A percentile compares a stretch with the other conserved stretches of the same genome.
These are phyloP conservation scores for Plasmodium falciparum DNA, from an alignment of 169 alveolate species.

Conservation along the genomic window DNA sequence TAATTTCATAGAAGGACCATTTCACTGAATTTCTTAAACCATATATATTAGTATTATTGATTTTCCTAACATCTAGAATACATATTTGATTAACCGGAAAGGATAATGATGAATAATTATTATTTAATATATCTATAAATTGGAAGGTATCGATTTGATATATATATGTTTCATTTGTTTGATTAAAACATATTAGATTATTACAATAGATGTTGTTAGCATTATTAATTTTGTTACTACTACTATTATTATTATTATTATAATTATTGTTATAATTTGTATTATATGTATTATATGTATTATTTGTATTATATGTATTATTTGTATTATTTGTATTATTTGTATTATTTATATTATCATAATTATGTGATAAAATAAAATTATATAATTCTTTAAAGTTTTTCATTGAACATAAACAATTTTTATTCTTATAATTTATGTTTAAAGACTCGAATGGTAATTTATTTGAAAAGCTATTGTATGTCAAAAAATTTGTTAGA, in stretches of 20 bases:
- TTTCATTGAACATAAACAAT: constrained; percentile 67
- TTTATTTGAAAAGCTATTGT: constrained; percentile 72
- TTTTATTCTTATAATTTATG: constrained; percentile 71
- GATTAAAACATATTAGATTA: too few relatives aligned
- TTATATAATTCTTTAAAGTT: constrained; percentile 3
- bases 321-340: not conserved
- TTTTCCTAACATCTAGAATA: constrained; percentile 44
- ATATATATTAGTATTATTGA: constrained; percentile 42
- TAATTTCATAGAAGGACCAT: constrained; percentile 71
- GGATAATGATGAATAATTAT: constrained; percentile 25
- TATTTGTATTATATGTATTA: constrained; percentile 11
- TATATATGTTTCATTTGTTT: constrained; percentile 10
- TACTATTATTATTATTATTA: not conserved
- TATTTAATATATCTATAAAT: constrained; percentile 53
- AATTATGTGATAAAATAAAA: constrained; percentile 27
- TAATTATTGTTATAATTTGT: too few relatives aligned
- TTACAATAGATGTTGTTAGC: not conserved
- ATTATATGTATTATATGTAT: too few relatives aligned
- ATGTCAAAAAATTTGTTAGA: constrained; percentile 77
- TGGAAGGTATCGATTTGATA: constrained; percentile 63
- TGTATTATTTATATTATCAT: constrained; percentile 10
- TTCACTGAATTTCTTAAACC: constrained; percentile 47
- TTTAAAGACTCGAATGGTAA: constrained; percentile 81
- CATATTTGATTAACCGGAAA: constrained; percentile 29
- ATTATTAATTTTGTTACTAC: constrained; percentile 12